Percentiles rank a stretch among this genome's conserved stretches.
These are phyloP conservation scores for Lycium ferocissimum DNA, from an alignment of 257 asterid species.

Conservation along the genomic window DNA sequence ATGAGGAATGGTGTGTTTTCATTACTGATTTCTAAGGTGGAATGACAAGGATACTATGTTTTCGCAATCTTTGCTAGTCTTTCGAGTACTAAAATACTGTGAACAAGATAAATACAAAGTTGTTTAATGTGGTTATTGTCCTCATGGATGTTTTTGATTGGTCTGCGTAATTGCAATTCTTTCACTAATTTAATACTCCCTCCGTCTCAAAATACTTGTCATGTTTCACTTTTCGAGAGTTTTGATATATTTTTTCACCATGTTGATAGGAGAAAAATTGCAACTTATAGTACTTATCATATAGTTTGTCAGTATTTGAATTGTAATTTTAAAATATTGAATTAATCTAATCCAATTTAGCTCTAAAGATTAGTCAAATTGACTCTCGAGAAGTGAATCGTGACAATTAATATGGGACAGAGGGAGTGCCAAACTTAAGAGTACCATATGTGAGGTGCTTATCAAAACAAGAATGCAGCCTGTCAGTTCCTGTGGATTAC, in stretches of 20 bases:
- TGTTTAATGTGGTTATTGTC: conserved; percentile 23
- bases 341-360: too few relatives aligned
- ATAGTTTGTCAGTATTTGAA: too few relatives aligned
- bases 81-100: background rate
- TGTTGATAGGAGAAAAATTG: too few relatives aligned
- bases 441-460: background rate
- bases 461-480: too few relatives aligned
- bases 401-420: too few relatives aligned
- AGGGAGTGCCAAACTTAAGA: background rate
- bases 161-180: background rate
- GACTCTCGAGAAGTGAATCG: too few relatives aligned
- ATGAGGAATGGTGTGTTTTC: background rate
- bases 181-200: background rate
- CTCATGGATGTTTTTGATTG: background rate
- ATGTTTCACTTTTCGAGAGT: too few relatives aligned
- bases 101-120: background rate
- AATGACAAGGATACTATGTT: background rate
- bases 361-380: too few relatives aligned
- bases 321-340: too few relatives aligned
- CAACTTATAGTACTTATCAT: too few relatives aligned
- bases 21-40: background rate
- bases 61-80: background rate
- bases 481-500: background rate
- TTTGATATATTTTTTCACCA: too few relatives aligned
- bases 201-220: too few relatives aligned